These are phyloP conservation scores for Tripterygium wilfordii DNA, from an alignment of 177 flowering plant species.

Conservation along the genomic window DNA sequence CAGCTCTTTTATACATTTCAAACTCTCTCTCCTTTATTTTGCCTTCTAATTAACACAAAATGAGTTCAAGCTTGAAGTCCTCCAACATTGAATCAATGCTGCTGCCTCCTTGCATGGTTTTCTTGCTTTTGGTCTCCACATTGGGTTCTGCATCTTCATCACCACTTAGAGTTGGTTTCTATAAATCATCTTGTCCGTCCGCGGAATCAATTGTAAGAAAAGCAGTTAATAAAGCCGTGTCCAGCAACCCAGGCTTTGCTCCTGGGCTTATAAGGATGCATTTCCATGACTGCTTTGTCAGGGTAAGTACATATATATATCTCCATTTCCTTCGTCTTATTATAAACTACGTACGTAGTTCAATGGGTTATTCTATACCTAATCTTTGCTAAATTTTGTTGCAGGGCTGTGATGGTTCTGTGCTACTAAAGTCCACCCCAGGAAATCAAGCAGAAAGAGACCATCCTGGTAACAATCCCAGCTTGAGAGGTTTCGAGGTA, in stretches of 20 bases:
- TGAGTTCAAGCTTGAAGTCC: too few species aligned
- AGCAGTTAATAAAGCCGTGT: slow-evolving; percentile 23
- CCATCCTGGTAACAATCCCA: slow-evolving; percentile 25
- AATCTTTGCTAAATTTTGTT: background rate
- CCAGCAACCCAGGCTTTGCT: slow-evolving; percentile 30
- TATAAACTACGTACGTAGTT: too few species aligned
- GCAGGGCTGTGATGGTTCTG: slow-evolving; percentile 57
- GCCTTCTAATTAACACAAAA: too few species aligned
- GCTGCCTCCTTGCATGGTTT: slow-evolving; percentile 1
- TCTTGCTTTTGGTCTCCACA: slow-evolving; percentile 1
- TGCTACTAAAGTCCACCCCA: slow-evolving; percentile 35
- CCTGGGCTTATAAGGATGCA: slow-evolving; percentile 48
- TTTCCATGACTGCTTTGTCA: slow-evolving; percentile 60
- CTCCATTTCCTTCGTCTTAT: background rate
- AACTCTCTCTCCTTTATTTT: too few species aligned
- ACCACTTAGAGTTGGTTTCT: too few species aligned
- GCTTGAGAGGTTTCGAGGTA: too few species aligned
- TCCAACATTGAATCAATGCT: too few species aligned
- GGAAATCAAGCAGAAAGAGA: too few species aligned
- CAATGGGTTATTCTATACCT: background rate
- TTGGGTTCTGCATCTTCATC: slow-evolving; percentile 31
- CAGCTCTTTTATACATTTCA: too few species aligned
- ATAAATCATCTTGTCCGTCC: slow-evolving; percentile 24
- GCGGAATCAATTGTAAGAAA: slow-evolving; percentile 36
- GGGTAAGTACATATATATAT: too few species aligned